These are phyloP conservation scores for Wickerhamiella infanticola DNA, from an alignment of 1,139 yeast species.

Conservation along the genomic window DNA sequence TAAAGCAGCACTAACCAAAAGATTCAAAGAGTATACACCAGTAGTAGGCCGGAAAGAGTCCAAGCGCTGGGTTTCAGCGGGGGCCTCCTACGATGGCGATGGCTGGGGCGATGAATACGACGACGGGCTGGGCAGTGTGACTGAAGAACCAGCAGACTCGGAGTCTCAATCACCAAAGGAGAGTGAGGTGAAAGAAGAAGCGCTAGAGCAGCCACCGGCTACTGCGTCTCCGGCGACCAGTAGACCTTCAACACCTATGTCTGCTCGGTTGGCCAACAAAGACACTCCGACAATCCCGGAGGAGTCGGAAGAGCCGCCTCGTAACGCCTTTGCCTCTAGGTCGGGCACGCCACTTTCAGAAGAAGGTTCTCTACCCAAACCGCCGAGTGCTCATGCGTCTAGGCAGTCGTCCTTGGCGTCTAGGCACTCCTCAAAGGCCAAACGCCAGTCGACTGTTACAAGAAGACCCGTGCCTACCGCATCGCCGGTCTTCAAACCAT, in stretches of 20 bases:
- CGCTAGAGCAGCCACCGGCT: neutral
- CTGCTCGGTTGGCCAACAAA: neutral
- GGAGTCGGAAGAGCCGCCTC: neutral
- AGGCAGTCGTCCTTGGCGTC: neutral
- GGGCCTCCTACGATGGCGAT: slow-evolving; percentile 24
- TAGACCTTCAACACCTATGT: neutral
- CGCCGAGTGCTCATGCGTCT: neutral
- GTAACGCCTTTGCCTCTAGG: neutral
- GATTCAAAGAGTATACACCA: slow-evolving; percentile 17
- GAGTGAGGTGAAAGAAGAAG: slow-evolving; percentile 1
- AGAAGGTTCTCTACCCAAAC: neutral
- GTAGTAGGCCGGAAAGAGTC: slow-evolving; percentile 26
- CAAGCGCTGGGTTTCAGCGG: slow-evolving; percentile 25
- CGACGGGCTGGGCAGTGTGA: slow-evolving; percentile 3
- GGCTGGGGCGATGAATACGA: slow-evolving; percentile 20
- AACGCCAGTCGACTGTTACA: neutral
- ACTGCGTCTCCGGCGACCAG: neutral
- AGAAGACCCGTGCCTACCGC: neutral
- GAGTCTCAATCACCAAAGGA: slow-evolving; percentile 3
- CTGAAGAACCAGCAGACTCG: neutral
- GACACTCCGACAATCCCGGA: too few species aligned
- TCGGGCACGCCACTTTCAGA: neutral
- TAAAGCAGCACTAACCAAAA: slow-evolving; percentile 1
- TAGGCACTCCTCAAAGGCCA: neutral
- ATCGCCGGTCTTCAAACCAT: neutral